These are phyloP conservation scores for Aspergillus udagawae DNA, from an alignment of 2,329 filamentous ascomycete species.

Conservation along the genomic window DNA sequence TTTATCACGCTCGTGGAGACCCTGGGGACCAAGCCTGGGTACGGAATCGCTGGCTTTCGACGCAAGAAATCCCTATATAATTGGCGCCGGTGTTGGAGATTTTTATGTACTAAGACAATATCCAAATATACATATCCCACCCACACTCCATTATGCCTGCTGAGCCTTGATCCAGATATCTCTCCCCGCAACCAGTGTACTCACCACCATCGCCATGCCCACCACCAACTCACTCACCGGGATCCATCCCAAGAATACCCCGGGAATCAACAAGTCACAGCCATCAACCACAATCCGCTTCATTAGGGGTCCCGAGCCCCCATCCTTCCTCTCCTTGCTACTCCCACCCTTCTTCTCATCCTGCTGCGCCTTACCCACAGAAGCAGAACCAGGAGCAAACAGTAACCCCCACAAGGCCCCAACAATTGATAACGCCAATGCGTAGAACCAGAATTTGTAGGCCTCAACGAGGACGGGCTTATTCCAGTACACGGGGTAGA, in stretches of 20 bases:
- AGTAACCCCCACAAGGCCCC: slow-evolving; percentile 22
- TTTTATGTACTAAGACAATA: background rate
- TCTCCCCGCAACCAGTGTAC: slow-evolving; percentile 57
- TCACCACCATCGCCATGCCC: slow-evolving; percentile 56
- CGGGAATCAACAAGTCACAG: slow-evolving; percentile 62
- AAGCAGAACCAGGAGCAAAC: slow-evolving; percentile 13
- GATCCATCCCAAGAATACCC: slow-evolving; percentile 59
- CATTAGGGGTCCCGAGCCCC: slow-evolving; percentile 31
- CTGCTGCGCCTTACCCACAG: background rate
- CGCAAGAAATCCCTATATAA: background rate
- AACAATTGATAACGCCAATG: slow-evolving; percentile 51
- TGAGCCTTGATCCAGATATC: slow-evolving; percentile 53
- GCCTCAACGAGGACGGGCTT: slow-evolving; percentile 54
- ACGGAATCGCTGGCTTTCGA: background rate
- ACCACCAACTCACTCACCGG: slow-evolving; percentile 49
- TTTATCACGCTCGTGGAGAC: no score
- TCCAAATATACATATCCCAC: background rate
- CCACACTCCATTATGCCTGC: background rate
- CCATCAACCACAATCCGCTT: slow-evolving; percentile 54
- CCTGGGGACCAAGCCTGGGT: background rate
- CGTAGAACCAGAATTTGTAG: slow-evolving; percentile 67
- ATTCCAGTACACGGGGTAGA: slow-evolving; percentile 43
- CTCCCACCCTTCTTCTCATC: slow-evolving; percentile 17
- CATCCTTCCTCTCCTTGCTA: slow-evolving; percentile 5
- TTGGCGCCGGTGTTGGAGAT: background rate